phyloP scores from a whole-genome alignment of 257 asterid species.

The Linaria vulgaris region DNA sequence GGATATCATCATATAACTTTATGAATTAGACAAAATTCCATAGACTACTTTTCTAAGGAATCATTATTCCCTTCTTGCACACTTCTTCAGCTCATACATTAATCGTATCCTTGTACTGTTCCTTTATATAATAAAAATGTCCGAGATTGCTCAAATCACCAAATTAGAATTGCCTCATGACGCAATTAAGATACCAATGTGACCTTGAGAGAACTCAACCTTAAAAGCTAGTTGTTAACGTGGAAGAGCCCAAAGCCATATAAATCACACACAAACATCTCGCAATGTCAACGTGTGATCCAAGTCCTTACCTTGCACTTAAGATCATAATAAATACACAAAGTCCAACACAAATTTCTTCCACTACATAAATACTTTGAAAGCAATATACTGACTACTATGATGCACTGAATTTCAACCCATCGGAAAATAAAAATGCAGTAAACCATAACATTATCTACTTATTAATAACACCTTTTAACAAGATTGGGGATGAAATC shows the following conservation, averaged over 20 bases:
- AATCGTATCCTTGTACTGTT: background rate
- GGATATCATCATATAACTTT: background rate
- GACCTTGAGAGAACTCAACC: no score
- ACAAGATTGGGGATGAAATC: slow-evolving; percentile 96
- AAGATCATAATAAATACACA: no score
- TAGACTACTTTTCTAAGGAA: background rate
- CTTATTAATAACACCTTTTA: slow-evolving; percentile 43
- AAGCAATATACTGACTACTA: background rate
- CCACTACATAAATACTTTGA: slow-evolving; percentile 1
- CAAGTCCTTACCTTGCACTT: no score
- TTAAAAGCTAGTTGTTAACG: no score
- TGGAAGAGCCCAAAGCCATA: no score
- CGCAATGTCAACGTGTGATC: no score
- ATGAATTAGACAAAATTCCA: background rate
- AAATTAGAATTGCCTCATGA: background rate
- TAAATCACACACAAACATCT: no score
- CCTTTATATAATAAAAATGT: background rate
- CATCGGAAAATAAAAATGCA: background rate
- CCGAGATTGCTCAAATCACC: background rate
- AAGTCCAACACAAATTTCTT: background rate
- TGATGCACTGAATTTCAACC: background rate
- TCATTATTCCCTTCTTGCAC: background rate
- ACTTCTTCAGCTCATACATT: no score
- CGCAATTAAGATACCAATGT: background rate
- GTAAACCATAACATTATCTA: no score